Percentiles rank a stretch among this genome's conserved stretches.
These are phyloP conservation scores for Mrakiaceae sp. DNA, from an alignment of 1,284 basidiomycete genomes.

Conservation along the genomic window DNA sequence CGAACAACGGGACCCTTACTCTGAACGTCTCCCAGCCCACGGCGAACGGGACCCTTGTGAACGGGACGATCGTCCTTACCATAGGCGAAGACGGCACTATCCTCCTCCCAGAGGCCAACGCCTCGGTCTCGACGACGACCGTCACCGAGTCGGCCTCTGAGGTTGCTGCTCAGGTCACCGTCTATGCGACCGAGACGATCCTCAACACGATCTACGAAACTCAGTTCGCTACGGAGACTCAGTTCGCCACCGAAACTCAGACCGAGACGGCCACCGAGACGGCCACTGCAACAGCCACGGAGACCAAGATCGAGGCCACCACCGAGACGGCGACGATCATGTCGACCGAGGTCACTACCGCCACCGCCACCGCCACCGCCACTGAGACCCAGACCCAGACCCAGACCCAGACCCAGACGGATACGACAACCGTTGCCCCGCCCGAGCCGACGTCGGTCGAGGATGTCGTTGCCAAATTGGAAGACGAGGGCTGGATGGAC, in stretches of 20 bases:
- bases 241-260: background rate
- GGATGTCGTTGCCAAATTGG: background rate
- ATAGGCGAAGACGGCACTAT: too few species aligned
- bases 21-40: too few species aligned
- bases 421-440: background rate
- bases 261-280: constrained; percentile 5
- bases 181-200: background rate
- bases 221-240: background rate
- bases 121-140: background rate
- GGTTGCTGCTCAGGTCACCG: background rate
- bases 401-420: background rate
- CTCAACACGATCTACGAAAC: background rate
- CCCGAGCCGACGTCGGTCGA: background rate
- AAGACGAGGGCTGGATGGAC: constrained; percentile 1
- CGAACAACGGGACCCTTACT: too few species aligned
- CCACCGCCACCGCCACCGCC: background rate
- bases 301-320: background rate
- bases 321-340: background rate
- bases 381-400: constrained; percentile 2
- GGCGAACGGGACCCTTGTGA: too few species aligned
- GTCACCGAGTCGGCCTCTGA: background rate
- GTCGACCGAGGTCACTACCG: background rate
- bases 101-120: too few species aligned
- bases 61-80: too few species aligned
- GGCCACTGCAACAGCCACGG: background rate